A percentile compares a stretch with the other conserved stretches of the same genome.
Evolutionary conservation across 805 yeast genomes (phyloP).

Genomic region (Teunomyces lycoperdinae): DNA sequence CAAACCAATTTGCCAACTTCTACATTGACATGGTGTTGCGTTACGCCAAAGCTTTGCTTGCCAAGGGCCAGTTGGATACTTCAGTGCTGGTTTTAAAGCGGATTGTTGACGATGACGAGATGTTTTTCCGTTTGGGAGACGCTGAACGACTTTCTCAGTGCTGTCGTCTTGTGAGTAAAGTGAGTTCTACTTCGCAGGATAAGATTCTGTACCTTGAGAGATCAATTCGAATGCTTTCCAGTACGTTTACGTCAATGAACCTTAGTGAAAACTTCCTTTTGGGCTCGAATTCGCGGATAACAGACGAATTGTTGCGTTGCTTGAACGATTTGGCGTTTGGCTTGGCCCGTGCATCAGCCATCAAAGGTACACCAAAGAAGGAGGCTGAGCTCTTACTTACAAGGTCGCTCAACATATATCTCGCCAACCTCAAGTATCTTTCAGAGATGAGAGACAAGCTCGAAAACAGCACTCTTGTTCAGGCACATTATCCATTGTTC

Average conservation of each 20-base stretch:
- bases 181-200: constrained; percentile 17
- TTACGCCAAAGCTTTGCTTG: constrained; percentile 39
- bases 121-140: constrained; percentile 38
- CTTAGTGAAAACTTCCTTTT: constrained; percentile 25
- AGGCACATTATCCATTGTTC: constrained; percentile 34
- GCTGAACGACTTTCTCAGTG: constrained; percentile 41
- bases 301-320: constrained; percentile 36
- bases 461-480: constrained; percentile 16
- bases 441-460: constrained; percentile 17
- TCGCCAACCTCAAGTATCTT: constrained; percentile 30
- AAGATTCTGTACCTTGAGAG: constrained; percentile 26
- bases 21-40: constrained; percentile 42
- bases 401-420: constrained; percentile 34
- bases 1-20: constrained; percentile 36
- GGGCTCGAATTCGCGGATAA: constrained; percentile 24
- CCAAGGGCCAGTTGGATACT: constrained; percentile 36
- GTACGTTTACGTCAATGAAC: constrained; percentile 24
- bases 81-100: constrained; percentile 26
- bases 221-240: constrained; percentile 30
- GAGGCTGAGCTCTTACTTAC: constrained; percentile 12
- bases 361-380: constrained; percentile 7
- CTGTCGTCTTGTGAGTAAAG: constrained; percentile 32
- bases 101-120: constrained; percentile 33
- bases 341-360: constrained; percentile 16
- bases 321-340: constrained; percentile 34